Percentiles rank a stretch among this genome's conserved stretches.
phyloP scores from a whole-genome alignment of 139 green algal genomes.

The Coccomyxa sp. region DNA sequence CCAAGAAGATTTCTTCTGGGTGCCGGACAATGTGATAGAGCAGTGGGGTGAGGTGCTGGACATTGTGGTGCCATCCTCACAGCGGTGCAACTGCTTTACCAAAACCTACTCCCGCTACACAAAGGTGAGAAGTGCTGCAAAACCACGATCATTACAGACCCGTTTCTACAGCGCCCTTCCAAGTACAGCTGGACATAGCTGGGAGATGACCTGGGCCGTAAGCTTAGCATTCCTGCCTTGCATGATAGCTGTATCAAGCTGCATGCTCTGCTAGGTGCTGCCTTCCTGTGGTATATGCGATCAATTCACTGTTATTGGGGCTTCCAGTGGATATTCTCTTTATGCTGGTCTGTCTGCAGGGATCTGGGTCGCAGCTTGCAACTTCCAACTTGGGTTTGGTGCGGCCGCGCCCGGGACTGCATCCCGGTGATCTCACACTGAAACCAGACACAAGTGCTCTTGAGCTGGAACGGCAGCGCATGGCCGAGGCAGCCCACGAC shows the following conservation, averaged over 20 bases:
- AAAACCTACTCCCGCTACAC: slow-evolving; percentile 64
- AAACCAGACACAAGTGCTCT: too few relatives aligned
- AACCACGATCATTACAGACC: not conserved
- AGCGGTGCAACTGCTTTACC: slow-evolving; percentile 71
- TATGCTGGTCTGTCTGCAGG: slow-evolving; percentile 25
- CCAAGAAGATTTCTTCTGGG: not conserved
- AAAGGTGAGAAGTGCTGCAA: slow-evolving; percentile 11
- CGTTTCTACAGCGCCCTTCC: too few relatives aligned
- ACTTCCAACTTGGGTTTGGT: slow-evolving; percentile 16
- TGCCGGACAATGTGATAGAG: slow-evolving; percentile 34
- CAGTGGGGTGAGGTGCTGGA: slow-evolving; percentile 47
- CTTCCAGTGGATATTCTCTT: too few relatives aligned
- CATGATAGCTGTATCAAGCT: too few relatives aligned
- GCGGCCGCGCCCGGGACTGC: not conserved
- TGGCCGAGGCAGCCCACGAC: too few relatives aligned
- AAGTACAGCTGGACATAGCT: too few relatives aligned
- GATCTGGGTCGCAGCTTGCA: slow-evolving; percentile 59
- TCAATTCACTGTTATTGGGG: too few relatives aligned
- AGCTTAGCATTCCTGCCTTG: too few relatives aligned
- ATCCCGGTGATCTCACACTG: not conserved
- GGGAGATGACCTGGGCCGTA: too few relatives aligned
- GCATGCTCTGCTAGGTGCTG: too few relatives aligned
- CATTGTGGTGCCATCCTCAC: slow-evolving; percentile 40
- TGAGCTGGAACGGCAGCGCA: too few relatives aligned
- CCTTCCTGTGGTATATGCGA: too few relatives aligned